Percentiles rank a stretch among this genome's conserved stretches.
Evolutionary conservation across 1,139 yeast genomes (phyloP).

Genomic region (Sugiyamaella grinbergsii): DNA sequence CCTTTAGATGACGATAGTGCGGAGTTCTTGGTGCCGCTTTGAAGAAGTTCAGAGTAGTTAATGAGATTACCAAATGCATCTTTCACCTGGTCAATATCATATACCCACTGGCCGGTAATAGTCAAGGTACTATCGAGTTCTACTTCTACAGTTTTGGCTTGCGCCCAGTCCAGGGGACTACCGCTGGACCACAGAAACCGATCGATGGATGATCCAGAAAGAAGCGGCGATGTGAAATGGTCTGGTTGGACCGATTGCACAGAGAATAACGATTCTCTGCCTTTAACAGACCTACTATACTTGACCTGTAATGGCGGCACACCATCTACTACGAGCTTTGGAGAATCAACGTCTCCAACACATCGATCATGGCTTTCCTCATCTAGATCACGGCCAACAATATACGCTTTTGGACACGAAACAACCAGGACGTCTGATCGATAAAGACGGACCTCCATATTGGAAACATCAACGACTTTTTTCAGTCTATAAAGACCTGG

Average conservation of each 20-base stretch:
- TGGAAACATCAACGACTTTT: slow-evolving; percentile 65
- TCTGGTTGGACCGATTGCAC: slow-evolving; percentile 56
- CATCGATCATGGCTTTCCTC: slow-evolving; percentile 53
- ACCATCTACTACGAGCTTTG: slow-evolving; percentile 64
- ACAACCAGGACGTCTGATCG: slow-evolving; percentile 69
- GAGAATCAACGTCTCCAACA: slow-evolving; percentile 58
- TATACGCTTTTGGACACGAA: slow-evolving; percentile 71
- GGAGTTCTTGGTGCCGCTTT: slow-evolving; percentile 39
- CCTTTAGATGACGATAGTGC: slow-evolving; percentile 28
- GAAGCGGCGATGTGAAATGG: slow-evolving; percentile 47
- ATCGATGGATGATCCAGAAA: slow-evolving; percentile 31
- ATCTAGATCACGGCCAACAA: slow-evolving; percentile 35
- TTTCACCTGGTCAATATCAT: slow-evolving; percentile 63
- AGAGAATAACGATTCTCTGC: slow-evolving; percentile 45
- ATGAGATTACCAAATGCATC: slow-evolving; percentile 77
- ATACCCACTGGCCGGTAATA: slow-evolving; percentile 61
- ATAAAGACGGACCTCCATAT: slow-evolving; percentile 62
- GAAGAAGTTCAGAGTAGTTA: slow-evolving; percentile 48
- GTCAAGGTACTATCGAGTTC: slow-evolving; percentile 53
- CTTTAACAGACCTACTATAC: slow-evolving; percentile 60
- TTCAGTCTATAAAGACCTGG: slow-evolving; percentile 76
- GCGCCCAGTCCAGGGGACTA: slow-evolving; percentile 55
- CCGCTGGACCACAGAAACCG: slow-evolving; percentile 38
- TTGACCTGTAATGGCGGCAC: slow-evolving; percentile 72
- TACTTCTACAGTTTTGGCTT: slow-evolving; percentile 50